These are phyloP conservation scores for Golubevia sp. DNA, from an alignment of 1,284 basidiomycete species.

Conservation along the genomic window DNA sequence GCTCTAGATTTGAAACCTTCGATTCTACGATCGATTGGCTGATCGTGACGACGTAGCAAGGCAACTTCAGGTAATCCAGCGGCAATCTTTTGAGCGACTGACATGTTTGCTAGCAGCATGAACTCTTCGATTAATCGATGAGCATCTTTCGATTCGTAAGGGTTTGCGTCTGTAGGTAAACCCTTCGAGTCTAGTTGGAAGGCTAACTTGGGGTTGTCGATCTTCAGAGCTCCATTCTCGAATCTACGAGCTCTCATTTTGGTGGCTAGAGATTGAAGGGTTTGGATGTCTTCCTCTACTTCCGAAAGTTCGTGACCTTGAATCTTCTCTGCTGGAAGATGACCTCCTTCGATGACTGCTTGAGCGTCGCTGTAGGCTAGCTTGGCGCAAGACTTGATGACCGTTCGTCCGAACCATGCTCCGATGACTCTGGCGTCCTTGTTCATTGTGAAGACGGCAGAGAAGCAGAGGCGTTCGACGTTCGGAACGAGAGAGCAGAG, in stretches of 20 bases:
- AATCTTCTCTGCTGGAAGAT: slow-evolving; percentile 64
- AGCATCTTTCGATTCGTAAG: slow-evolving; percentile 73
- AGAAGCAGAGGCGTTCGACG: slow-evolving; percentile 42
- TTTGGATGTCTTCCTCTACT: background rate
- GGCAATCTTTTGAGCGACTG: slow-evolving; percentile 89
- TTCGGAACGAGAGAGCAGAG: slow-evolving; percentile 45
- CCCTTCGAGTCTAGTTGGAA: slow-evolving; percentile 83
- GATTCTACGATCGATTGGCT: slow-evolving; percentile 76
- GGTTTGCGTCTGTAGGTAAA: slow-evolving; percentile 78
- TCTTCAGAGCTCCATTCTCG: slow-evolving; percentile 78
- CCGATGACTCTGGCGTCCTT: slow-evolving; percentile 31
- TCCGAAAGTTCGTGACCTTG: slow-evolving; percentile 5
- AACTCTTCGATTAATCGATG: slow-evolving; percentile 91
- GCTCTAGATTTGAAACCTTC: slow-evolving; percentile 74
- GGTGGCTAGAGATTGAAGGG: slow-evolving; percentile 68
- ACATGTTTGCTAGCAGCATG: slow-evolving; percentile 88
- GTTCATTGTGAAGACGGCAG: slow-evolving; percentile 45
- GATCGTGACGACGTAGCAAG: slow-evolving; percentile 88
- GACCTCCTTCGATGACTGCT: slow-evolving; percentile 76
- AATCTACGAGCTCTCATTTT: slow-evolving; percentile 77
- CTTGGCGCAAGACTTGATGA: slow-evolving; percentile 78
- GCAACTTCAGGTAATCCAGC: slow-evolving; percentile 93
- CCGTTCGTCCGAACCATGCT: slow-evolving; percentile 47
- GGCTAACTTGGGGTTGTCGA: slow-evolving; percentile 74
- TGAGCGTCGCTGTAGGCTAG: slow-evolving; percentile 82